Base-by-base conservation (phyloP, 2,329 filamentous ascomycete species). In the Fusarium keratoplasticum region DNA sequence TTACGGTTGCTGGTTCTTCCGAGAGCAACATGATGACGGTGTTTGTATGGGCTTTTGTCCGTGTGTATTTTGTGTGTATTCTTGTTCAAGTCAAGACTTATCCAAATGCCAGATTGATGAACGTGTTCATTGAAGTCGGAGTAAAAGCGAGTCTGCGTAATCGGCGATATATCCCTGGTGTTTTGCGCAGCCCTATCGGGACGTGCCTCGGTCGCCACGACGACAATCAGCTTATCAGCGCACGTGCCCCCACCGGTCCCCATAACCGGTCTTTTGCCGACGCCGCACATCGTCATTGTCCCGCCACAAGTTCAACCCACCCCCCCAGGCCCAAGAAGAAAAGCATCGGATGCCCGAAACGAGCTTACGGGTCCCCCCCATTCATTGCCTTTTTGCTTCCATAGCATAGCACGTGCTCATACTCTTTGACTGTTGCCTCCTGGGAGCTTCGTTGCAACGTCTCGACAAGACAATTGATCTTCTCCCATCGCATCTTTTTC, bases 1-100 rank as follows among this genome's bases (percentile, higher is more conserved):
- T 70, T 90, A 97, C 95, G 52, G 92, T 93, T 52, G 94, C 94
- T 75, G 95, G 96, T 82, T 96, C 94, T 86, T 98, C 95, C 84
- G 97, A 94, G 85, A 98, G 94, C 82, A 98, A 89, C 93, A 98
- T 98, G 74, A 85, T 95, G 86, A 70, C 63, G 66, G 66, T 33
- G 31, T 61, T 52, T 25, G 9, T 54, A 5, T 38, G 20, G 5
- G 33, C 2, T n/a, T 14, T 16, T 22, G 2, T 9, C 7, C 9
- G 20, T 25, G 40, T 44, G n/a, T 14, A 6, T 16, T 13, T 60
- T 22, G 11, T 6, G 1, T 18, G n/a, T 4, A 6, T 10, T 33
- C 18, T 31, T 22, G 13, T 29, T 7, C 9, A 10, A 2, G 22
- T 13, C 18, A 5, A 16, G 13, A 14, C 33, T 20, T 50, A 8